Base-by-base conservation (phyloP, 108 stramenopile species). In the Craspedostauros australis region DNA sequence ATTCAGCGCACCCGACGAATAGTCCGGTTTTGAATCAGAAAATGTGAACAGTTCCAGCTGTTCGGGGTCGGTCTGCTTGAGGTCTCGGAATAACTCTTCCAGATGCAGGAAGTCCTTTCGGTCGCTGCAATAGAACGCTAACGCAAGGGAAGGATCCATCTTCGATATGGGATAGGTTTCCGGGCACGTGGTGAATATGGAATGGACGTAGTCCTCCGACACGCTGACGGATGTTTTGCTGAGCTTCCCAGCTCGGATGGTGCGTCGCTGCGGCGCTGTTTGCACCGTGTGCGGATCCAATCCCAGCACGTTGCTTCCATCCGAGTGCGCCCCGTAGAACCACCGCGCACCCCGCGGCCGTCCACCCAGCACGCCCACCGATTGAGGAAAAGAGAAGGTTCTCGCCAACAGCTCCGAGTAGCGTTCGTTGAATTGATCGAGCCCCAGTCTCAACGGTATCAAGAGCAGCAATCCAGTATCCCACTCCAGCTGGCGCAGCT, bases 241-340 rank as follows among this genome's bases (percentile, higher is more conserved):
- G 25, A 6, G 4, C 38, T 12, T 25, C 34, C 15, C 44, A 58
- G 29, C 36, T 27, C 36, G 33, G 33, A 42, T 54, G 38, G 22
- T 48, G 14, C 62, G 68, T 42, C 82, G 62, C 24, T 66, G 40
- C 6, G 89, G 85, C 20, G 86, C 86, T 16, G 43, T 34, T 61
- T 94, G 93, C 1, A 85, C 79, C 9, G 76, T 82, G 55, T 94
- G 93, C 11, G 93, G 93, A 71, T 94, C 93, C n/a, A 90, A 57
- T 2, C 93, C 93, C 36, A 83, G 73, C 48, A 86, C 61, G 25
- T 67, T 81, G 9, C 64, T 60, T 7, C 73, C 82, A 50, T 75
- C 72, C 1, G 84, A 79, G 38, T 73, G 67, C 2, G 84, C 82
- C 1, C 88, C 88, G 57, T 84, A 94, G 50, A 90, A 94, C 84